Conservation (phyloP, 192 early-diverging fungal genomes). For the Dissophora ornata region DNA sequence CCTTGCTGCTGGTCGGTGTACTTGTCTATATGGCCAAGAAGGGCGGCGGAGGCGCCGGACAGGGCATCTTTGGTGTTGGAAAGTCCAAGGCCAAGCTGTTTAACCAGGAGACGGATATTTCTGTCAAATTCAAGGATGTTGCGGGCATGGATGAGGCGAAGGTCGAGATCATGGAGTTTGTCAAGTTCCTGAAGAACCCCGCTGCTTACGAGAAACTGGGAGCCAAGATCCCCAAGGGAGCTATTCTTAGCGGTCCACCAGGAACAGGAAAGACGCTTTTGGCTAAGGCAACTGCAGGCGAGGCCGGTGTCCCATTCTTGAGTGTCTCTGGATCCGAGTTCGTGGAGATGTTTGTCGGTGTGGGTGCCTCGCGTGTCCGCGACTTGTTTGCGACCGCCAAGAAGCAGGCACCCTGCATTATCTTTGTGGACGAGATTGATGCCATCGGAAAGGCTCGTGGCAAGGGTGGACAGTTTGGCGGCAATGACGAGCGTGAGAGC, state of each 20-base stretch:
- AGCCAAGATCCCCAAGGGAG: conserved; percentile 99
- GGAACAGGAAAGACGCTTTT: conserved; percentile 98
- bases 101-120: conserved; percentile 97
- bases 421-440: conserved; percentile 99
- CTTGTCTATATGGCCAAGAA: conserved; percentile 90
- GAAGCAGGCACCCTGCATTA: conserved; percentile 98
- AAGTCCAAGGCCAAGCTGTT: conserved; percentile 96
- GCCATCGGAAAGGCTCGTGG: conserved; percentile 99
- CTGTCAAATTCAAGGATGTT: conserved; percentile 99
- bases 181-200: conserved; percentile 98
- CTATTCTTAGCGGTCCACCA: conserved; percentile 92
- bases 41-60: conserved; percentile 71
- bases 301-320: conserved; percentile 97
- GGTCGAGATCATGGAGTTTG: conserved; percentile 99
- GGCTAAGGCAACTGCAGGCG: conserved; percentile 99
- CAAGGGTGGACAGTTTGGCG: conserved; percentile 86
- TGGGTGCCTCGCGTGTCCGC: conserved; percentile 92
- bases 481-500: conserved; percentile 98
- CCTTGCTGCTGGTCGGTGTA: conserved; percentile 88
- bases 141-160: conserved; percentile 99
- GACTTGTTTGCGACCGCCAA: conserved; percentile 98
- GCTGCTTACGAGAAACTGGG: conserved; percentile 90
- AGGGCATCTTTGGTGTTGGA: conserved; percentile 96
- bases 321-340: conserved; percentile 99
- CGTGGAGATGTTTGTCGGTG: conserved; percentile 99